Conservation (phyloP, 2,329 filamentous ascomycete genomes). For the Fusarium staphyleae region DNA sequence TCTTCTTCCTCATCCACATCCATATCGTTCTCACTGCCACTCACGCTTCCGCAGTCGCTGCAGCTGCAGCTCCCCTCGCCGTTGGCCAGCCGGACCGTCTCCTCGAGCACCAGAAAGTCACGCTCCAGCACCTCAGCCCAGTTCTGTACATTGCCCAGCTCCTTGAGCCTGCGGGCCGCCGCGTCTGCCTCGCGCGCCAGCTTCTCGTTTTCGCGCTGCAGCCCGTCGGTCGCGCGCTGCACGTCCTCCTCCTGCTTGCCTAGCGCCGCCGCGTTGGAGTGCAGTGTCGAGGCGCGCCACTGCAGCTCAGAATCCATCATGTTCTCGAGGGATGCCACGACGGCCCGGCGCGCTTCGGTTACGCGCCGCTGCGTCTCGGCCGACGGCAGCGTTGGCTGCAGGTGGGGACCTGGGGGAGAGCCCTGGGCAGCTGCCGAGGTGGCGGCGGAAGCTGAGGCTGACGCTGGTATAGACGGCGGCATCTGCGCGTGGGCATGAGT, state of each 20-base stretch:
- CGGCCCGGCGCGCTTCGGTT: slow-evolving; percentile 63
- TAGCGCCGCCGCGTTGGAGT: slow-evolving; percentile 71
- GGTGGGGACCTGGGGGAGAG: slow-evolving; percentile 30
- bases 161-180: slow-evolving; percentile 72
- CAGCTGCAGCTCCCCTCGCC: slow-evolving; percentile 49
- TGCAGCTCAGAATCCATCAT: slow-evolving; percentile 73
- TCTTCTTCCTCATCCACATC: slow-evolving; percentile 31
- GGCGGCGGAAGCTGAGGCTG: not conserved
- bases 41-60: slow-evolving; percentile 47
- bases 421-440: slow-evolving; percentile 13
- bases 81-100: slow-evolving; percentile 66
- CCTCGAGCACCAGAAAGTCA: slow-evolving; percentile 69
- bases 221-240: slow-evolving; percentile 62
- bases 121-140: slow-evolving; percentile 84
- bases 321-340: slow-evolving; percentile 71
- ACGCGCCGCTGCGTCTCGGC: slow-evolving; percentile 56
- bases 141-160: slow-evolving; percentile 83
- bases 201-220: slow-evolving; percentile 70
- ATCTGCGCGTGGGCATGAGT: slow-evolving; percentile 30
- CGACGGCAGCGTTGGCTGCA: slow-evolving; percentile 51
- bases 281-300: slow-evolving; percentile 71
- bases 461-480: not conserved
- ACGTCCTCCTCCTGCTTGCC: slow-evolving; percentile 72
- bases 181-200: slow-evolving; percentile 69
- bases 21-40: slow-evolving; percentile 25